Conservation (phyloP, 306 rosid species). For the Lupinus albus region DNA sequence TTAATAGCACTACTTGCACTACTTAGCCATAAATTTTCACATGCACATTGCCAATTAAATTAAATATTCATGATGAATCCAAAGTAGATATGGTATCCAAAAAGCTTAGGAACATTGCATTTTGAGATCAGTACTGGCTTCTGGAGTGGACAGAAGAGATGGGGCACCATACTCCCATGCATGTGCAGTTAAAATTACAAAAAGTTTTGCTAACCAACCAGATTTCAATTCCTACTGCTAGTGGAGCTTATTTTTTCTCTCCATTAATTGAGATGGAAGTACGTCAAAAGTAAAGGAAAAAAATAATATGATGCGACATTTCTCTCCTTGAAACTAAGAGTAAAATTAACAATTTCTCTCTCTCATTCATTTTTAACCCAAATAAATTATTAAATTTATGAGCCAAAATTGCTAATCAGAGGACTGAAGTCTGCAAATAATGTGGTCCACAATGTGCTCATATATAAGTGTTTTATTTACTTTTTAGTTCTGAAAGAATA, state of each 20-base stretch:
- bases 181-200: slow-evolving; percentile 21
- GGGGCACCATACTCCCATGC: slow-evolving; percentile 23
- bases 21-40: background rate
- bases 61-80: background rate
- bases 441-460: slow-evolving; percentile 50
- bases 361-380: too few species aligned
- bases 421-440: slow-evolving; percentile 38
- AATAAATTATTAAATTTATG: slow-evolving; percentile 37
- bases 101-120: background rate
- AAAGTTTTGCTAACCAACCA: slow-evolving; percentile 15
- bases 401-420: slow-evolving; percentile 39
- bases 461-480: slow-evolving; percentile 22
- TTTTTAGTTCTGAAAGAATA: background rate
- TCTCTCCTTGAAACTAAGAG: too few species aligned
- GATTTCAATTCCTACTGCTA: slow-evolving; percentile 19
- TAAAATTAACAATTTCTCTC: too few species aligned
- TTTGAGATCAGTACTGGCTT: background rate
- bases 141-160: background rate
- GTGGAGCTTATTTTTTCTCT: slow-evolving; percentile 19
- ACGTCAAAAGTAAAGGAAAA: too few species aligned
- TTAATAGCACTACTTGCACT: too few species aligned
- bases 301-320: too few species aligned
- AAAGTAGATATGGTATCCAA: background rate
- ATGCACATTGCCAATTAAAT: background rate
- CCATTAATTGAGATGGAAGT: too few species aligned